Base-by-base conservation (phyloP, 192 early-diverging fungal genomes). In the Linnemannia elongata region DNA sequence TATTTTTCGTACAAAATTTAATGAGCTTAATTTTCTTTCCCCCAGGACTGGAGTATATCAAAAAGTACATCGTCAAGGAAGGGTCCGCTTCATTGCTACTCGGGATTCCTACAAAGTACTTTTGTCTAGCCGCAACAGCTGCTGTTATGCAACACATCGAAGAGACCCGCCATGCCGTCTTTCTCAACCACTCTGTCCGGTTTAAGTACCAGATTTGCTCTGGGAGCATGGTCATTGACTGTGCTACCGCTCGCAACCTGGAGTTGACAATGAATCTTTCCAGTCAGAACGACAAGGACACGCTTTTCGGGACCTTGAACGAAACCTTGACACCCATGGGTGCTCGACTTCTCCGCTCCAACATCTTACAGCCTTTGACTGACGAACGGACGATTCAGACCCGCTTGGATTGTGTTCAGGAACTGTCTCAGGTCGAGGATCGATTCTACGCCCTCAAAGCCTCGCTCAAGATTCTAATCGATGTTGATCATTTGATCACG, bases 281-380 rank as follows among this genome's bases (percentile, higher is more conserved):
- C n/a, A 88, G 88, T 24, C 88, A 79, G 30, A 85, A 90, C 33
- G 90, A 83, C 39, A 90, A 85, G 33, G 80, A 93, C 9, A 91
- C 92, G 0, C 82, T 96, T 2, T 94, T 91, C 80, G 94, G 94
- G 39, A 78, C 93, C 1, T 71, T 96, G 22, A 92, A 94, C 76
- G 81, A 91, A 35, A 94, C 95, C 0, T 49, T 76, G 7, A 96
- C 95, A 4, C 79, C 91, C 3, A 96, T 96, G 95, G 95, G 95
- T 44, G 86, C 92, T 22, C 91, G 96, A 6, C 80, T 97, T 24
- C 89, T 98, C 39, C 92, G 95, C 7, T 90, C 92, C 44, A 96
- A 92, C 84, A 94, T 97, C 17, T 73, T 98, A 24, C 96, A 97
- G 82, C 97, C 97, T 22, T 75, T 84, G 4, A 92, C 66, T 20